Evolutionary conservation across 129 eudicot genomes (phyloP).

Genomic region (Saussurea involucrata): DNA sequence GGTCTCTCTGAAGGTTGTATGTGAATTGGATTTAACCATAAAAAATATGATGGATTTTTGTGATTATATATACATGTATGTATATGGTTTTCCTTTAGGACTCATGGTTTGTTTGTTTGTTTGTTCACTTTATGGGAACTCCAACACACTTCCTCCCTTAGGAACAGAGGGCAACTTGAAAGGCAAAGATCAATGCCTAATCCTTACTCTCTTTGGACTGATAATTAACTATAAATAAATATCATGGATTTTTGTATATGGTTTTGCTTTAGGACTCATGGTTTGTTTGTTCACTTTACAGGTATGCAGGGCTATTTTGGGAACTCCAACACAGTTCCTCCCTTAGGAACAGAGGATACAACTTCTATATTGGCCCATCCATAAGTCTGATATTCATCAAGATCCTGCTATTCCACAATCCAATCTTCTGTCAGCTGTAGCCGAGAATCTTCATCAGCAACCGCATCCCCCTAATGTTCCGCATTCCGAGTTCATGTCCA

Average conservation of each 20-base stretch:
- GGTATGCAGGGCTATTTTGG: conserved; percentile 66
- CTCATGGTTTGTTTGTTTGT: too few species aligned
- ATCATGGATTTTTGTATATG: not conserved
- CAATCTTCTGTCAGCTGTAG: conserved; percentile 40
- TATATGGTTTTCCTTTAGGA: too few species aligned
- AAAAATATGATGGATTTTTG: too few species aligned
- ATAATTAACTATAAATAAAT: not conserved
- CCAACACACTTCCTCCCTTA: too few species aligned
- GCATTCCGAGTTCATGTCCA: conserved; percentile 52
- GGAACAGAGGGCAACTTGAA: too few species aligned
- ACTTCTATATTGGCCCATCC: conserved; percentile 32
- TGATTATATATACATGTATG: too few species aligned
- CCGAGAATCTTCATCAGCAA: conserved; percentile 40
- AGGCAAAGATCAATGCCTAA: too few species aligned
- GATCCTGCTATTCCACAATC: conserved; percentile 49
- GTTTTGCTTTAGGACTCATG: not conserved
- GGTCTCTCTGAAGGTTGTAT: conserved; percentile 53
- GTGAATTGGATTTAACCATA: not conserved
- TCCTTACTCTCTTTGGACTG: too few species aligned
- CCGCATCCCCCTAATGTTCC: conserved; percentile 47
- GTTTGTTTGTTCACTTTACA: conserved; percentile 22
- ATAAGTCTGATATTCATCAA: conserved; percentile 40
- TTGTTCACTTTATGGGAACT: too few species aligned
- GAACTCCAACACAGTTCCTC: conserved; percentile 38
- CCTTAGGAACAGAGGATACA: conserved; percentile 55